Percentiles rank a stretch among this genome's conserved stretches.
phyloP scores from a whole-genome alignment of 495 filamentous ascomycete species.

The Tetracladium marchalianum region DNA sequence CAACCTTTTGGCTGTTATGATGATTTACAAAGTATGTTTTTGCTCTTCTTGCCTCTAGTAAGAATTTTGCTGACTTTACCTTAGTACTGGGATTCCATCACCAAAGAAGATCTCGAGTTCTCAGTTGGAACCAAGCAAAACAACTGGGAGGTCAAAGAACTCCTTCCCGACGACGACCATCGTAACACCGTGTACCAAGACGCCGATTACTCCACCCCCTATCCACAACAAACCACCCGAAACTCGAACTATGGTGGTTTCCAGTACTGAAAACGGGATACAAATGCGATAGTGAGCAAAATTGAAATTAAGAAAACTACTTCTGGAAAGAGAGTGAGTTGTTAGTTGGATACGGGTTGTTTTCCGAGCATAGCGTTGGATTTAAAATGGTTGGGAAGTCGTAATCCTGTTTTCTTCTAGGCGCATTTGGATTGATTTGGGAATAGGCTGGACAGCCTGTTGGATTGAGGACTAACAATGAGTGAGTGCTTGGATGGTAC shows the following conservation, averaged over 20 bases:
- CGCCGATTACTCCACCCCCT: conserved; percentile 10
- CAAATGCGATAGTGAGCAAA: too few species aligned
- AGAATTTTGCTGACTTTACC: conserved; percentile 23
- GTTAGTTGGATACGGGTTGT: too few species aligned
- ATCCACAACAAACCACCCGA: conserved; percentile 2
- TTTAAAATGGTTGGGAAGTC: too few species aligned
- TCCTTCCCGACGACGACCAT: conserved; percentile 79
- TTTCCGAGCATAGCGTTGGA: too few species aligned
- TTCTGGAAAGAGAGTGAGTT: too few species aligned
- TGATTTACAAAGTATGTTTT: conserved; percentile 88
- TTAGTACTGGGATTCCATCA: conserved; percentile 97
- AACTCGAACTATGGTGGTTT: conserved; percentile 23
- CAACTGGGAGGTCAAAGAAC: conserved; percentile 98
- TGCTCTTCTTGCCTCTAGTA: neutral
- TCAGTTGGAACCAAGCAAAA: conserved; percentile 89
- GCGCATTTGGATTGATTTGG: too few species aligned
- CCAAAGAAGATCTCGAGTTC: conserved; percentile 96
- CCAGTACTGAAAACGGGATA: conserved; percentile 6
- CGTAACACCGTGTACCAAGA: conserved; percentile 54
- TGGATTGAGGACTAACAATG: too few species aligned
- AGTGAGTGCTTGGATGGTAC: too few species aligned
- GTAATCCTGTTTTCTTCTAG: too few species aligned
- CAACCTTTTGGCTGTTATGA: conserved; percentile 95
- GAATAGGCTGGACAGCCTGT: too few species aligned
- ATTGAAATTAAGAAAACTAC: too few species aligned